phyloP scores from a whole-genome alignment of 2,329 filamentous ascomycete species.

The Elsinoe batatas region DNA sequence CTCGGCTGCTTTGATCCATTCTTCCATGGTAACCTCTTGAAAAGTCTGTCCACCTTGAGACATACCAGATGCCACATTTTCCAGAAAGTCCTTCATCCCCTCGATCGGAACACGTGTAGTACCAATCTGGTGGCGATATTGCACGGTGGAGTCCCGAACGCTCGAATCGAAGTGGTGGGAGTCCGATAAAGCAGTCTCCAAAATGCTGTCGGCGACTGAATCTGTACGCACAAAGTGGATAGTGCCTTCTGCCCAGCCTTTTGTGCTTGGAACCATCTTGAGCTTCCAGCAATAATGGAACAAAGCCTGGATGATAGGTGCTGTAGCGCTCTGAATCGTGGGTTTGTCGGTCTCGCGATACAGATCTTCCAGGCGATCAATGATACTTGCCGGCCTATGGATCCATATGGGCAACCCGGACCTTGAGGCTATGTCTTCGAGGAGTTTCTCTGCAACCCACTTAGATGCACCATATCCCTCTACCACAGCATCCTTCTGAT shows the following conservation, averaged over 20 bases:
- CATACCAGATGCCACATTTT: background rate
- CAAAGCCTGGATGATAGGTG: background rate
- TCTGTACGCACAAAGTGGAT: background rate
- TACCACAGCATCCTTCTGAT: background rate
- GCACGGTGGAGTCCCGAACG: background rate
- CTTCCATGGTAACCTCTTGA: background rate
- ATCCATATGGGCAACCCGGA: background rate
- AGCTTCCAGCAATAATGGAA: background rate
- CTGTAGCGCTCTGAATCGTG: background rate
- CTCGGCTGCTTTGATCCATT: background rate
- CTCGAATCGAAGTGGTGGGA: background rate
- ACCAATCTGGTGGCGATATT: background rate
- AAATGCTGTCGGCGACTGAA: background rate
- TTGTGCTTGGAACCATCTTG: background rate
- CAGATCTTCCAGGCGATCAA: background rate
- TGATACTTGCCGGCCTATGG: background rate
- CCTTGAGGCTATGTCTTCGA: background rate
- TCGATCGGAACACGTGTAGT: background rate
- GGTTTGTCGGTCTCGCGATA: background rate
- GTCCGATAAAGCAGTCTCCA: background rate
- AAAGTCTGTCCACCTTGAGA: background rate
- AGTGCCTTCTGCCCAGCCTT: background rate
- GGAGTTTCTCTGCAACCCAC: background rate
- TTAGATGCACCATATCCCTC: background rate
- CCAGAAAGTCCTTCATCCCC: background rate